phyloP scores from a whole-genome alignment of 2,329 filamentous ascomycete genomes.

The Tympanopsis confertula region DNA sequence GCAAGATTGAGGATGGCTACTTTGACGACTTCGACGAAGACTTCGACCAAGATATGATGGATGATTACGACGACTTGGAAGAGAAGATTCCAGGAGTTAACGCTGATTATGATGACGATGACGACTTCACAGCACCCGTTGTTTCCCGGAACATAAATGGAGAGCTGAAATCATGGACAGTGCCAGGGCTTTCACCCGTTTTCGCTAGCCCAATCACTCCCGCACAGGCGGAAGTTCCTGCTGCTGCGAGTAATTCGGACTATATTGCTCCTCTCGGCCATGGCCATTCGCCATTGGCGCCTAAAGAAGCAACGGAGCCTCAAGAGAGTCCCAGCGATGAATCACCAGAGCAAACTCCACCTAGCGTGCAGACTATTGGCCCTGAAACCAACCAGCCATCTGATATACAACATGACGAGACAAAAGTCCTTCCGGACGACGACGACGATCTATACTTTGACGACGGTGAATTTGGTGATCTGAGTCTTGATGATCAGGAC shows the following conservation, averaged over 20 bases:
- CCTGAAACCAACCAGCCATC: too few relatives aligned
- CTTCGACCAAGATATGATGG: conserved; percentile 27
- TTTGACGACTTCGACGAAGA: conserved; percentile 19
- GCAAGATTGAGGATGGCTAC: conserved; percentile 18
- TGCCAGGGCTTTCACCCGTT: background rate
- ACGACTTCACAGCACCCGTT: conserved; percentile 20
- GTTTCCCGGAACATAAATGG: background rate
- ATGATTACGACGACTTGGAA: conserved; percentile 27
- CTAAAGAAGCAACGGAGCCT: too few relatives aligned
- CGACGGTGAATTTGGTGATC: conserved; percentile 23
- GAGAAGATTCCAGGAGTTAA: conserved; percentile 34
- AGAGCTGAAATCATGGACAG: background rate
- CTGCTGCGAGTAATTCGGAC: too few relatives aligned
- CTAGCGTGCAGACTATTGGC: too few relatives aligned
- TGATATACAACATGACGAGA: too few relatives aligned
- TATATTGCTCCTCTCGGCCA: too few relatives aligned
- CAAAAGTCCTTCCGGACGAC: conserved; percentile 10
- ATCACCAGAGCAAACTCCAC: too few relatives aligned
- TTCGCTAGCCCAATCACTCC: background rate
- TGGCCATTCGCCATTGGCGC: too few relatives aligned
- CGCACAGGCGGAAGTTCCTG: too few relatives aligned
- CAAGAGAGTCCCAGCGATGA: too few relatives aligned
- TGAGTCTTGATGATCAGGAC: conserved; percentile 8
- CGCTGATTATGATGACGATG: conserved; percentile 26
- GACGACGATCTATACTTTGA: conserved; percentile 63